Evolutionary conservation across 2,329 filamentous ascomycete genomes (phyloP), one percentile per base, ranked within the genome.

Genomic region (Aotearoamyces nothofagi): DNA sequence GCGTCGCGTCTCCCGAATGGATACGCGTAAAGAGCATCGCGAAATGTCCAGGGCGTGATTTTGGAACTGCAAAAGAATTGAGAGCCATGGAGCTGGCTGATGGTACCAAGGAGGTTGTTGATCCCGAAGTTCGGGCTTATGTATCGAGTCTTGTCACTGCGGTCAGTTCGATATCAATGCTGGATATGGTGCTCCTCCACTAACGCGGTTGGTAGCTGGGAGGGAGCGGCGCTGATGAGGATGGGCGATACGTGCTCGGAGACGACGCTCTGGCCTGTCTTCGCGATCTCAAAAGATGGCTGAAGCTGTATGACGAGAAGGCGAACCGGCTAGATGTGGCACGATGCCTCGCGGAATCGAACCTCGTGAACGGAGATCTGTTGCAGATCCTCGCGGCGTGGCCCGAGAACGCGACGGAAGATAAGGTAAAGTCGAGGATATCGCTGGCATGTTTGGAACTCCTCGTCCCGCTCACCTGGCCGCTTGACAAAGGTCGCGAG

Each of bases 251-350:
- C 52, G 67, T 82, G 24, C 72, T 96, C 19, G 90, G 90, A 54
- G 87, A 96, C 54, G 87, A 94, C 49, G 87, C 86, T 9, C 62
- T 92, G 35, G 81, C 90, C 33, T 90, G 86, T 46, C 63, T 98
- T 33, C 84, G 87, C 37, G 90, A 98, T 55, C 66, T 98, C 31
- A 87, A 90, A 49, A 78, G 78, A 69, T 98, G 90, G 90, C 67
- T 98, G 41, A 84, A 83, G 42, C 72, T 93, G 38, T 90, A 90
- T 61, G 86, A 94, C 52, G 81, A 92, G 50, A 92, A 92, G 51
- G 73, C 78, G 39, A 92, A 93, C 50, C 78, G 87, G 40, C 78
- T 92, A 63, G 90, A 98, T 49, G 90, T 98, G 34, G 86, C 87
- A 36, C 69, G 90, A 55, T 94, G 84, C 51, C 63, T 96, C 41